A percentile compares a stretch with the other conserved stretches of the same genome.
phyloP scores from a whole-genome alignment of 1,139 yeast genomes.

The Sporopachydermia cereana region DNA sequence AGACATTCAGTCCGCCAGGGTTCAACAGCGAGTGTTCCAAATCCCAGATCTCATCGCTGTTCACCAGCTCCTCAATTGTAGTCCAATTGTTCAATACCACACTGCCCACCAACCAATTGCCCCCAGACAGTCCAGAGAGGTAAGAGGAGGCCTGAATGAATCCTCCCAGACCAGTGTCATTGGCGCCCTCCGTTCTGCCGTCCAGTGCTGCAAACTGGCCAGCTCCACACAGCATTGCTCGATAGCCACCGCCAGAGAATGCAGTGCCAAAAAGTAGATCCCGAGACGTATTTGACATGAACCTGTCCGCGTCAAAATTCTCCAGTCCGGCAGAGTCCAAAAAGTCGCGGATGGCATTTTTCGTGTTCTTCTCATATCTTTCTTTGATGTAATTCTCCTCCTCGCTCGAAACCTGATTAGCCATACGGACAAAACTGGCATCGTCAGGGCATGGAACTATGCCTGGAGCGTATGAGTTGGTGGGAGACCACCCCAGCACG shows the following conservation, averaged over 20 bases:
- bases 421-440: conserved; percentile 7
- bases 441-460: conserved; percentile 4
- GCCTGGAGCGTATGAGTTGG: conserved; percentile 7
- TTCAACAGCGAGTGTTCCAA: conserved; percentile 47
- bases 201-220: conserved; percentile 78
- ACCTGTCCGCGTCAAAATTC: conserved; percentile 43
- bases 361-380: conserved; percentile 40
- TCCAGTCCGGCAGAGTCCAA: conserved; percentile 45
- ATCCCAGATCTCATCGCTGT: conserved; percentile 53
- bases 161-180: conserved; percentile 63
- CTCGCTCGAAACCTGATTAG: background rate
- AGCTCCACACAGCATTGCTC: conserved; percentile 88
- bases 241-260: conserved; percentile 85
- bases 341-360: conserved; percentile 41
- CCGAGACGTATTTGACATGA: conserved; percentile 29
- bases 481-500: conserved; percentile 7
- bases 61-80: conserved; percentile 45
- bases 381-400: conserved; percentile 12
- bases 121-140: conserved; percentile 75
- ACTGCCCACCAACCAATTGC: conserved; percentile 76
- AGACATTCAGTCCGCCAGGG: conserved; percentile 61
- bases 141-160: conserved; percentile 64
- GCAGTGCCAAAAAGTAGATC: conserved; percentile 52
- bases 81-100: conserved; percentile 76
- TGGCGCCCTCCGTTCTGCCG: conserved; percentile 49